phyloP scores from a whole-genome alignment of 768 basidiomycete species.

The Trametes elegans region DNA sequence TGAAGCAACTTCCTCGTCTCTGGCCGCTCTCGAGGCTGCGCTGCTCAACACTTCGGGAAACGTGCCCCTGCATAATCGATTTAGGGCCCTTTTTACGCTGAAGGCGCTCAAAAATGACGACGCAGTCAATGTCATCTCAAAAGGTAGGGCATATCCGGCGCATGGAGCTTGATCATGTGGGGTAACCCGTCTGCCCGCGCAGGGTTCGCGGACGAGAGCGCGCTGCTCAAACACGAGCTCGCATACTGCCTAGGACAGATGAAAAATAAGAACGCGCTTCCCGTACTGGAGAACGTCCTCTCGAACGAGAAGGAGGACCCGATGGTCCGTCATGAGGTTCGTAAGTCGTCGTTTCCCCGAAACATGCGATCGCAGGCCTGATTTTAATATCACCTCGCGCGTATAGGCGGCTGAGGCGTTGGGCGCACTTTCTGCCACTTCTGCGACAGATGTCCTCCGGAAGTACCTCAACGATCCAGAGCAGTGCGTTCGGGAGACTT shows the following conservation, averaged over 20 bases:
- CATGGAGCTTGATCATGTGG: background rate
- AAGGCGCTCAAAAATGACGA: conserved; percentile 78
- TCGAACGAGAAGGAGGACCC: conserved; percentile 71
- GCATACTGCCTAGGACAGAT: conserved; percentile 98
- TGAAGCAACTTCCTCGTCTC: conserved; percentile 40
- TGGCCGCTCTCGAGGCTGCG: conserved; percentile 65
- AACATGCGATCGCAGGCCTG: background rate
- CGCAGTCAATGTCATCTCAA: conserved; percentile 81
- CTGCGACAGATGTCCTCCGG: conserved; percentile 65
- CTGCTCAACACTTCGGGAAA: conserved; percentile 76
- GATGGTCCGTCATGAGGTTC: conserved; percentile 97
- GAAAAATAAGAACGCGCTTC: conserved; percentile 67
- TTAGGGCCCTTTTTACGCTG: conserved; percentile 88
- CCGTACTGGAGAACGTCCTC: conserved; percentile 76
- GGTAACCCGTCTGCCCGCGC: background rate
- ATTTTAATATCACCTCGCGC: background rate
- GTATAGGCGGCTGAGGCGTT: conserved; percentile 96
- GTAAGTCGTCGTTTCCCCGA: conserved; percentile 18
- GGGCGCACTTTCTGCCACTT: conserved; percentile 80
- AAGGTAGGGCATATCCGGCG: conserved; percentile 49
- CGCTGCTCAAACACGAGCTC: conserved; percentile 93
- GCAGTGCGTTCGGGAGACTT: conserved; percentile 86
- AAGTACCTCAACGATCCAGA: conserved; percentile 72
- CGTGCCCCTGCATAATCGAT: conserved; percentile 81
- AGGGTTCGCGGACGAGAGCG: conserved; percentile 88